Evolutionary conservation across 2,329 filamentous ascomycete species (phyloP), one percentile per base, ranked within the genome.

Genomic region (Aulographum hederae): DNA sequence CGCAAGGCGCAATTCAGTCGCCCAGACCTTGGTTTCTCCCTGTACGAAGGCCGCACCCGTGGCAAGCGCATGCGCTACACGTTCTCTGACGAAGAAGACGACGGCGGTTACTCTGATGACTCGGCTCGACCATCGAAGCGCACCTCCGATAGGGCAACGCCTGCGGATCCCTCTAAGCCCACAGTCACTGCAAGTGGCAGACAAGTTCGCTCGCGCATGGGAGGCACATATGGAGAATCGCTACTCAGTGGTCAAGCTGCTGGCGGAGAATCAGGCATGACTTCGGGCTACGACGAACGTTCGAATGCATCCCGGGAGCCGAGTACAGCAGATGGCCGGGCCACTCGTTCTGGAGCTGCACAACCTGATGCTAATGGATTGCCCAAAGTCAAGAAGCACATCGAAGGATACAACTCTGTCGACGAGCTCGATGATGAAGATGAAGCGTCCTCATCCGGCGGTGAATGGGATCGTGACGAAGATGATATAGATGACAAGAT

Each of bases 51-150:
- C 31, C 80, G 89, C 32, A 98, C 91, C 4, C 73, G 89, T 36
- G 89, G 89, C 34, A 95, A 98, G 61, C 78, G 86, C 38, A 78
- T 92, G 57, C 91, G 85, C 53, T 98, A 98, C 48, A 98, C 82
- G 0, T 98, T 80, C 48, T 91, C 84, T 0, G 85, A 94, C 32
- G 81, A 91, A 16, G 81, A 91, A 41, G 76, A 76, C 21, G 71
- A 75, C 29, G 62, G 57, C 32, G 67, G 63, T 34, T 69, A 75
- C 46, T 74, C 73, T 50, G 85, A 61, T 37, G 69, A 74, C 5
- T 81, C 80, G 10, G 67, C 72, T 13, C 73, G 68, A 28, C 60
- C 64, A 29, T 73, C 69, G 4, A 58, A 58, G 6, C 59, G 86
- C 17, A 78, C 82, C 40, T 82, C 78, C 2, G 69, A 75, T 25